Evolutionary conservation across 106 monocot species (phyloP).

Genomic region (Platanthera guangdongensis): DNA sequence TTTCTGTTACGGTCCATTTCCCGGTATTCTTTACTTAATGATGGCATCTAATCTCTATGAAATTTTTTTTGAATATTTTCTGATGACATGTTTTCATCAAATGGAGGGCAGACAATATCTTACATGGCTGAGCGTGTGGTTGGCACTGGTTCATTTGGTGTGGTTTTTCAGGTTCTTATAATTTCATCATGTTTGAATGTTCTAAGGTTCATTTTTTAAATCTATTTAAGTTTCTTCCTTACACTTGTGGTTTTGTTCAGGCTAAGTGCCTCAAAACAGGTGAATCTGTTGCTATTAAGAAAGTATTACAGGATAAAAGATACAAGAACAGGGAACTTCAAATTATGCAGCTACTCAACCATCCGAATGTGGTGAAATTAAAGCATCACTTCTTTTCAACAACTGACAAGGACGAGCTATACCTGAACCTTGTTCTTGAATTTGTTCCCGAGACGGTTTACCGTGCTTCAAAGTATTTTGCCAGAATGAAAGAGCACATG

Average conservation of each 20-base stretch:
- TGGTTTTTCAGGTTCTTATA: constrained; percentile 67
- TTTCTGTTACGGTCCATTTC: not conserved
- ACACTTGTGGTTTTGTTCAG: constrained; percentile 18
- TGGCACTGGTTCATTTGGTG: constrained; percentile 89
- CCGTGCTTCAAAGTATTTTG: constrained; percentile 50
- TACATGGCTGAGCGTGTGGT: constrained; percentile 89
- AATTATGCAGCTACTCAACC: constrained; percentile 67
- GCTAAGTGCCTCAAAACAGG: constrained; percentile 79
- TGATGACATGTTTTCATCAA: constrained; percentile 1
- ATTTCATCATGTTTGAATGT: too few relatives aligned
- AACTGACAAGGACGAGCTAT: constrained; percentile 64
- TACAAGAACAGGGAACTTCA: constrained; percentile 87
- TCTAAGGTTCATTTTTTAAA: not conserved
- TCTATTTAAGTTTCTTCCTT: not conserved
- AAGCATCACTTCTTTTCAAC: constrained; percentile 83
- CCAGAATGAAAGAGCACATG: constrained; percentile 51
- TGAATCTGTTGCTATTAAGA: constrained; percentile 84
- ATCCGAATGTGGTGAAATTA: constrained; percentile 82
- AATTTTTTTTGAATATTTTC: not conserved
- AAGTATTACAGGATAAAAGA: constrained; percentile 76
- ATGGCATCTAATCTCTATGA: not conserved
- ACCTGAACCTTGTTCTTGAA: constrained; percentile 84
- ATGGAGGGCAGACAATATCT: constrained; percentile 47
- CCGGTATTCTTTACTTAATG: not conserved
- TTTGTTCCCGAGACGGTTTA: constrained; percentile 74